These are phyloP conservation scores for Cercospora zeae-maydis DNA, from an alignment of 2,329 filamentous ascomycete species.

Conservation along the genomic window DNA sequence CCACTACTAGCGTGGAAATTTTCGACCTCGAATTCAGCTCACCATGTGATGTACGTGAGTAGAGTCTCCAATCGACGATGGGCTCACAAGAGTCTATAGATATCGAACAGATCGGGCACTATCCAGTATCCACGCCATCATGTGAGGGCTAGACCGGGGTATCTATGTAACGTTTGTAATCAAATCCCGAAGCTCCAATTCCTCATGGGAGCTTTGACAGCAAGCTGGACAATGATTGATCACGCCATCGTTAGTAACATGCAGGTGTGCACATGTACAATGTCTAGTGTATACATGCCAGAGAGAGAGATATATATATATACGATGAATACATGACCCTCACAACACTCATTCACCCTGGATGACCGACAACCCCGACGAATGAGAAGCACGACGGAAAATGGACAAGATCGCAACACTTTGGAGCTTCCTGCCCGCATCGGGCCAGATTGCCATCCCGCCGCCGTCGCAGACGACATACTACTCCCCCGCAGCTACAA, in stretches of 20 bases:
- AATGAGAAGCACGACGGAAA: background rate
- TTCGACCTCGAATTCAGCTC: background rate
- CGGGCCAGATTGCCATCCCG: constrained; percentile 4
- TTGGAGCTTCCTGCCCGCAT: constrained; percentile 8
- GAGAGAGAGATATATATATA: too few species aligned
- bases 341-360: too few species aligned
- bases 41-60: background rate
- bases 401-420: constrained; percentile 5
- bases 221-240: background rate
- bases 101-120: background rate
- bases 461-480: background rate
- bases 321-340: too few species aligned
- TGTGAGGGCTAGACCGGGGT: background rate
- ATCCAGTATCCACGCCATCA: background rate
- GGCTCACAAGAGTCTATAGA: background rate
- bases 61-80: background rate
- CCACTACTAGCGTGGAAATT: background rate
- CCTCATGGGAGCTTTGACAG: background rate
- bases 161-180: background rate
- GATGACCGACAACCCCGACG: too few species aligned
- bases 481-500: background rate
- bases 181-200: background rate
- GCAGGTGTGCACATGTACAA: background rate
- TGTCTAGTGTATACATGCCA: background rate
- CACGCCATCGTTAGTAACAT: background rate